Percentiles rank a stretch among this genome's conserved stretches.
phyloP scores from a whole-genome alignment of 768 basidiomycete genomes.

The Agrocybe pediades region DNA sequence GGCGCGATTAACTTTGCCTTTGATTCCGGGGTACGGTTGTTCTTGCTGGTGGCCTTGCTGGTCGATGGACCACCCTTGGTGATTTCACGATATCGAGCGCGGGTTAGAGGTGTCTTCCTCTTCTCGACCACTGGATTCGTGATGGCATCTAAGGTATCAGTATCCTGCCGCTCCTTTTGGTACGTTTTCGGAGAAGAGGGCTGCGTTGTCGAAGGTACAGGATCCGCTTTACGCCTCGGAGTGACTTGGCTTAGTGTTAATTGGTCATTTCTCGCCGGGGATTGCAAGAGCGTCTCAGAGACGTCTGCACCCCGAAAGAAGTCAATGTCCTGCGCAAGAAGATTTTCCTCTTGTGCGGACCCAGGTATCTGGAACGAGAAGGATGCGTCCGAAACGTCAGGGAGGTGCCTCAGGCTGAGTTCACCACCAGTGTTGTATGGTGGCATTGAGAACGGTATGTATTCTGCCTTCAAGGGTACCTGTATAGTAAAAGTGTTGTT shows the following conservation, averaged over 20 bases:
- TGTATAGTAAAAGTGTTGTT: too few relatives aligned
- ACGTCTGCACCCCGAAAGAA: slow-evolving; percentile 47
- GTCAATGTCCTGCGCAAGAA: slow-evolving; percentile 50
- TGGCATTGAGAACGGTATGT: slow-evolving; percentile 8
- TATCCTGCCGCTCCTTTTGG: neutral
- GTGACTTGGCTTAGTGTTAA: slow-evolving; percentile 43
- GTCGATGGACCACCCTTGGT: neutral
- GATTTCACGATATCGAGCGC: slow-evolving; percentile 12
- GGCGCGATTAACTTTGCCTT: slow-evolving; percentile 16
- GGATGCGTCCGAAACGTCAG: slow-evolving; percentile 53
- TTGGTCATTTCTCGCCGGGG: slow-evolving; percentile 29
- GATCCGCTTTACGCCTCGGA: slow-evolving; percentile 30
- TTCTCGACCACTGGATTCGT: slow-evolving; percentile 13
- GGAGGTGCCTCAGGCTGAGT: slow-evolving; percentile 54
- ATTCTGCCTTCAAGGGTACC: neutral
- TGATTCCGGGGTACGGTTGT: slow-evolving; percentile 15
- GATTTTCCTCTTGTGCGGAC: slow-evolving; percentile 45
- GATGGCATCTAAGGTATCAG: slow-evolving; percentile 4
- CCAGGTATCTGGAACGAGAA: slow-evolving; percentile 60
- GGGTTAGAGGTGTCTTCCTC: slow-evolving; percentile 1
- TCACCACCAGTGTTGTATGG: slow-evolving; percentile 36
- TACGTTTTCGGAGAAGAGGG: slow-evolving; percentile 16
- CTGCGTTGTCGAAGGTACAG: neutral
- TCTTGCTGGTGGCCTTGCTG: neutral
- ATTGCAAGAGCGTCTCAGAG: slow-evolving; percentile 27